Conservation (phyloP, 2,329 filamentous ascomycete species). For the Hymenoscyphus repandus region DNA sequence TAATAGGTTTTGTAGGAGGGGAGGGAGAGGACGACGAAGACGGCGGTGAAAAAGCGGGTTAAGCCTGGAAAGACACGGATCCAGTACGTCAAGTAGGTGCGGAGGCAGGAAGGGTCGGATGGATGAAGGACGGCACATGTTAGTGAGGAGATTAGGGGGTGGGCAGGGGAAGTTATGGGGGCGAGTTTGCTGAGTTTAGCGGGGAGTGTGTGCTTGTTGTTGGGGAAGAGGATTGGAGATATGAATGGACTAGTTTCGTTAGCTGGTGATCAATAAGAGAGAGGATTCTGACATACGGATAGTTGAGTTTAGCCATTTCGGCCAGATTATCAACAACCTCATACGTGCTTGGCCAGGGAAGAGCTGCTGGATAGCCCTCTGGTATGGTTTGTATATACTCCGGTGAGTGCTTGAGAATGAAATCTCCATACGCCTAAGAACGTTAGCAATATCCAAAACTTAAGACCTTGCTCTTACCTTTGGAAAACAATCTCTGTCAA, state of each 20-base stretch:
- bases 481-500: slow-evolving; percentile 71
- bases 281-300: slow-evolving; percentile 59
- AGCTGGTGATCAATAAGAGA: slow-evolving; percentile 12
- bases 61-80: slow-evolving; percentile 75
- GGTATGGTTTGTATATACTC: slow-evolving; percentile 76
- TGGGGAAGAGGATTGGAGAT: slow-evolving; percentile 82
- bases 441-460: slow-evolving; percentile 8
- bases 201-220: slow-evolving; percentile 60
- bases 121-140: slow-evolving; percentile 90
- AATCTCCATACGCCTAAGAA: slow-evolving; percentile 47
- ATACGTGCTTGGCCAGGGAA: slow-evolving; percentile 70
- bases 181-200: slow-evolving; percentile 61
- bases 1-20: slow-evolving; percentile 64
- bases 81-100: slow-evolving; percentile 84
- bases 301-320: slow-evolving; percentile 73
- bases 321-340: slow-evolving; percentile 78
- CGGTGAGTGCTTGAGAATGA: slow-evolving; percentile 65
- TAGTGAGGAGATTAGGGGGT: slow-evolving; percentile 78
- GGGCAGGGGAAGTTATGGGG: slow-evolving; percentile 76
- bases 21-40: slow-evolving; percentile 64
- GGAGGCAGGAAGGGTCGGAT: slow-evolving; percentile 77
- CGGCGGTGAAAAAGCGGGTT: slow-evolving; percentile 68
- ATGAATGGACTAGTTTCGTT: slow-evolving; percentile 57
- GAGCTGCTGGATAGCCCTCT: slow-evolving; percentile 55
- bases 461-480: slow-evolving; percentile 41